Evolutionary conservation across 257 asterid species (phyloP), one percentile per base, ranked within the genome.

Genomic region (Paraleonurus japonicus): DNA sequence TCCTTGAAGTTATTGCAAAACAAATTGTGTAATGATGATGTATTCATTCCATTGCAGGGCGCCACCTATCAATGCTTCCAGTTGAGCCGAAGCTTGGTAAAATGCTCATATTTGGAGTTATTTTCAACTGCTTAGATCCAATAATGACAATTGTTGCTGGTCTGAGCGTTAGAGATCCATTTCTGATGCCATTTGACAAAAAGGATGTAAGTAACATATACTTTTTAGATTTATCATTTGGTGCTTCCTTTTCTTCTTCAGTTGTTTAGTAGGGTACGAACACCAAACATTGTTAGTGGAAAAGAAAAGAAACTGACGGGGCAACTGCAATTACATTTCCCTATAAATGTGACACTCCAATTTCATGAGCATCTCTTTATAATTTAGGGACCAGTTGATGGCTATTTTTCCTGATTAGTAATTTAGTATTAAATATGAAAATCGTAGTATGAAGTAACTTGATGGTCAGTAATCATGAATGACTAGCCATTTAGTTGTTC

Each of bases 81-180:
- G 97, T 93, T 81, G 98, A 93, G 74, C 98, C 98, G 2, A 93
- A 93, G 83, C 93, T 93, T 57, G 98, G 98, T 55, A 93, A 93
- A 84, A 93, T 93, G 98, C 91, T 93, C 58, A 83, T 90, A 62
- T 83, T 64, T 39, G 96, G 98, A 51, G 85, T 87, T 55, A 83
- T 88, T 65, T 89, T 92, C 81, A 84, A 85, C 82, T 92, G 98
- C 84, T 79, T 92, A 70, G 94, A 83, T 82, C 98, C 98, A 74
- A 65, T 89, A 48, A 81, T 92, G 92, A 92, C 96, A 54, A 89
- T 92, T 75, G 98, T 93, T 77, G 96, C 97, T 83, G 88, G 95
- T 72, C 81, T 93, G 59, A 93, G 96, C 74, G 85, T 83, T 58
- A 82, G 96, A 81, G 98, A 93, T 82, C 98, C 98, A 76, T 93